Evolutionary conservation across 192 early-diverging fungal genomes (phyloP).

Genomic region (Coemansia sp.): DNA sequence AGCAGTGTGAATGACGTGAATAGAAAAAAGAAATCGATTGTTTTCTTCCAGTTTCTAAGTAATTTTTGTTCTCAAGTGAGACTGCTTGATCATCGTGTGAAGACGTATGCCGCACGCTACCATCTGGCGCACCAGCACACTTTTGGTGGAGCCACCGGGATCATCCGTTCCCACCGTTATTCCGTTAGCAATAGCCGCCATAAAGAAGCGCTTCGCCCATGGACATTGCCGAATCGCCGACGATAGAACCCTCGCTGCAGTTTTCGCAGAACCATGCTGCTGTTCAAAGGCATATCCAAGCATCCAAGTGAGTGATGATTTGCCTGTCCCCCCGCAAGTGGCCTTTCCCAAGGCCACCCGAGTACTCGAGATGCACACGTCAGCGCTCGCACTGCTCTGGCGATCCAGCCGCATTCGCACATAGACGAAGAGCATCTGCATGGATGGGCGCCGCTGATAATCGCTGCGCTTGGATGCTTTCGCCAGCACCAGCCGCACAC

Average conservation of each 20-base stretch:
- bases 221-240: constrained; percentile 23
- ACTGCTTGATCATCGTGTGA: not conserved
- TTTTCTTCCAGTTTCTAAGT: too few relatives aligned
- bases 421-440: not conserved
- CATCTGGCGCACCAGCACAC: constrained; percentile 19
- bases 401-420: constrained; percentile 1
- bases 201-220: constrained; percentile 37
- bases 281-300: constrained; percentile 13
- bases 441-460: not conserved
- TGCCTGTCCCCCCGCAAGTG: constrained; percentile 9
- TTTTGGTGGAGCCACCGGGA: not conserved
- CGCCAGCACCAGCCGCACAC: constrained; percentile 7
- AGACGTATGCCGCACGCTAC: constrained; percentile 29
- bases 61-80: too few relatives aligned
- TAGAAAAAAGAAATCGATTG: too few relatives aligned
- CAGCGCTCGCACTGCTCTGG: not conserved
- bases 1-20: too few relatives aligned
- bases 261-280: not conserved
- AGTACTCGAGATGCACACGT: not conserved
- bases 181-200: constrained; percentile 12
- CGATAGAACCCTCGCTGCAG: constrained; percentile 14
- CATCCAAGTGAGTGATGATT: constrained; percentile 21
- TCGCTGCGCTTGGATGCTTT: not conserved
- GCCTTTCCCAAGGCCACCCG: constrained; percentile 11
- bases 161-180: constrained; percentile 11